Evolutionary conservation across 768 basidiomycete species (phyloP), one percentile per base, ranked within the genome.

Genomic region (Collybiopsis confluens): DNA sequence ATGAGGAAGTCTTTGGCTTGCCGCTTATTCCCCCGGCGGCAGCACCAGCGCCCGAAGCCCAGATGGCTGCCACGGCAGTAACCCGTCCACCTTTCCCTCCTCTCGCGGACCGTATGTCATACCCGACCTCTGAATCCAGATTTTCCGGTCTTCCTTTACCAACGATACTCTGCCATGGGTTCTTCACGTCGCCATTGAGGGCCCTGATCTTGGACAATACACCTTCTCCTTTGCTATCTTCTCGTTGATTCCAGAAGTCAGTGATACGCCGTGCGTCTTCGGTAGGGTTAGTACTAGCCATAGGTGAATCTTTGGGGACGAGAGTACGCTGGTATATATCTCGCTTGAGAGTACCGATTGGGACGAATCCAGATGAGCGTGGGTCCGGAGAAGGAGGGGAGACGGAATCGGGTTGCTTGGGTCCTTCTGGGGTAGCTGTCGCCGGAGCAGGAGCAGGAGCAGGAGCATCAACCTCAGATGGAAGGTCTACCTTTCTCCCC

Each of bases 81-180:
- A 91, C 90, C 50, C 79, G 77, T 11, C 89, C 90, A 2, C 90
- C 90, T 40, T 78, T 72, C 2, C 90, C 90, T 3, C 90, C 88
- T 20, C 89, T 77, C 3, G 88, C 88, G 35, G 88, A 90, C 11
- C 85, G 81, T 23, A 89, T 67, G 61, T 91, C 82, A 61, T 90
- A 90, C 54, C 82, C 85, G 20, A 73, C 76, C 48, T 82, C 85
- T 0, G 78, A 28, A 33, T 46, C 71, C 56, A 2, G n/a, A n/a
- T n/a, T n/a, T 59, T 54, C 30, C 30, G 20, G 67, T 64, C 38
- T 66, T 60, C 64, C 36, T 57, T 62, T 42, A 38, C 43, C 45
- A 54, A 54, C 28, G 57, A 27, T 43, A 20, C 59, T 52, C 44
- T 54, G 37, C 54, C 54, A 56, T 13, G 50, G 50, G 50, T 59